Base-by-base conservation (phyloP, 2,329 filamentous ascomycete genomes). In the Fusarium albosuccineum region DNA sequence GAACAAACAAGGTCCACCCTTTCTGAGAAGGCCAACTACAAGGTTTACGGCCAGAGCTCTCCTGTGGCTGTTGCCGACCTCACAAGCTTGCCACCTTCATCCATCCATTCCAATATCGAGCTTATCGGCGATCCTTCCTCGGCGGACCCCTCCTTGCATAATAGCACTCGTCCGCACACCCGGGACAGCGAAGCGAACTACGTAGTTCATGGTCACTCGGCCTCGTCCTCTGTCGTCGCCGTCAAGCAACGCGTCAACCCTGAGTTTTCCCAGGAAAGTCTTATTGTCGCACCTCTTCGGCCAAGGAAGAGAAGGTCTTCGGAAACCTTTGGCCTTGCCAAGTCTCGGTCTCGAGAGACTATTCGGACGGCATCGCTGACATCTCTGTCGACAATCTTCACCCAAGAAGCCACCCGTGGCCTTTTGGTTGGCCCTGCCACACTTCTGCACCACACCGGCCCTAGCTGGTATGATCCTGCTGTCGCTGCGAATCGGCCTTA, bases 221-320 rank as follows among this genome's bases (percentile, higher is more conserved):
- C 82, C 30, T 80, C 81, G 27, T 75, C 72, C 13, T 75, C 72
- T n/a, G 48, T 80, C 44, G 78, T 76, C 22, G 78, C 80, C 37
- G 71, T 78, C 56, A 70, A 50, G 29, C 66, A 72, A 33, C 66
- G 67, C 9, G 62, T 76, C 2, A 80, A 79, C 6, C 77, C 78
- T 17, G 81, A 83, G 57, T 89, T 86, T 72, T 90, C 88, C 0
- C 86, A 87, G 65, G 88, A 90, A 70, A 90, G 87, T 64, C 78
- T 90, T 30, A 71, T 86, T 11, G 85, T 90, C 13, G 80, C 85
- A 9, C 87, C 88, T 0, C 76, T 90, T 16, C 80, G 82, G 45
- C 82, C 85, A 9, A 76, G 76, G 54, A 82, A 80, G 70, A 80
- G 81, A 66, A 78, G 76, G 26, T 85, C 85, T 2, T 79, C 79